Percentiles rank a stretch among this genome's conserved stretches.
phyloP scores from a whole-genome alignment of 352 stramenopile species.

The Pythium myriotylum region DNA sequence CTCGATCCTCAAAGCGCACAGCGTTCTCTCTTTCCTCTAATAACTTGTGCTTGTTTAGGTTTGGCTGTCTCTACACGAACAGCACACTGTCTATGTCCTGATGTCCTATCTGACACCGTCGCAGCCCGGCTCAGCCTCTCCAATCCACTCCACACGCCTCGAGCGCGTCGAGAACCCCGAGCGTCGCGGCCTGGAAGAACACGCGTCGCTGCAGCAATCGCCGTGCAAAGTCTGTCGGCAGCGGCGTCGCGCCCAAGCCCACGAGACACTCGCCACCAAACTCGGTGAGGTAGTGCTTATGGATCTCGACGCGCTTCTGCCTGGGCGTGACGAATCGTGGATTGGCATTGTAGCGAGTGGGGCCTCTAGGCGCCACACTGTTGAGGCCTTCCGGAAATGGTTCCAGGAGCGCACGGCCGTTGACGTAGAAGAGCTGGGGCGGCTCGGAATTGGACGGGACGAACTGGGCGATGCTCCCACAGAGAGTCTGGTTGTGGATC shows the following conservation, averaged over 20 bases:
- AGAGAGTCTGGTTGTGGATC: constrained; percentile 57
- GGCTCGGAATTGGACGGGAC: constrained; percentile 28
- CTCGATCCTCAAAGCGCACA: no score
- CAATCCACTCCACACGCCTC: no score
- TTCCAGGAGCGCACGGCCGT: constrained; percentile 57
- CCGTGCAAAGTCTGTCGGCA: constrained; percentile 5
- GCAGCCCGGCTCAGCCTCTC: no score
- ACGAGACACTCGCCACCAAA: constrained; percentile 16
- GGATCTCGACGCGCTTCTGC: constrained; percentile 23
- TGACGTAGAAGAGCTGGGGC: constrained; percentile 51
- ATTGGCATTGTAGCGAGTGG: constrained; percentile 51
- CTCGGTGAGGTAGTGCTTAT: background rate
- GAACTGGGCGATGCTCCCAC: constrained; percentile 70
- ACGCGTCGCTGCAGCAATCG: constrained; percentile 15
- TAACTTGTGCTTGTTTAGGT: no score
- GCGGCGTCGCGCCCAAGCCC: no score
- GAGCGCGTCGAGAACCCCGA: no score
- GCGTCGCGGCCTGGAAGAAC: background rate
- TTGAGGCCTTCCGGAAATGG: constrained; percentile 38
- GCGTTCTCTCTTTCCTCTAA: no score
- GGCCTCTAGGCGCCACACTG: constrained; percentile 1
- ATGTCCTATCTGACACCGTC: no score
- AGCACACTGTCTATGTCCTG: no score
- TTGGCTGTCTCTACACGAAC: no score
- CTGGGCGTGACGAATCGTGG: constrained; percentile 55